These are phyloP conservation scores for Rhizopus arrhizus DNA, from an alignment of 371 early-diverging fungal genomes.

Conservation along the genomic window DNA sequence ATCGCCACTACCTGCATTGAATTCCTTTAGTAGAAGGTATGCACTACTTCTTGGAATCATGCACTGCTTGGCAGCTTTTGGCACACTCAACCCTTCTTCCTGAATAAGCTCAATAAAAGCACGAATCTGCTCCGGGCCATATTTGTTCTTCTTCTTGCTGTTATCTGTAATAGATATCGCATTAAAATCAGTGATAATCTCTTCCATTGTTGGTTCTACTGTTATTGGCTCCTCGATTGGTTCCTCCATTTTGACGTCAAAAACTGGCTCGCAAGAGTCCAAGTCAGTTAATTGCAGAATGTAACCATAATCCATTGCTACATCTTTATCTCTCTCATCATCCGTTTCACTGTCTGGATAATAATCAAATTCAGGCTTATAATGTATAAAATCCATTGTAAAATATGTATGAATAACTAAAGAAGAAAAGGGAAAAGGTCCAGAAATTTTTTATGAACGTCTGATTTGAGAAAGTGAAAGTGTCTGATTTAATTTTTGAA, in stretches of 20 bases:
- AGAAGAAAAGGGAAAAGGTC: constrained; percentile 14
- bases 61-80: constrained; percentile 17
- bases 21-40: constrained; percentile 16
- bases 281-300: constrained; percentile 13
- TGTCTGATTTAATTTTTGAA: no score
- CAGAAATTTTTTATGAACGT: no score
- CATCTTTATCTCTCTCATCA: constrained; percentile 14
- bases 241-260: constrained; percentile 14
- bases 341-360: constrained; percentile 15
- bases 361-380: constrained; percentile 17
- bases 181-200: constrained; percentile 10
- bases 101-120: constrained; percentile 19
- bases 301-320: constrained; percentile 11
- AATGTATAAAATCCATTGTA: constrained; percentile 16
- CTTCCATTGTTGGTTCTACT: constrained; percentile 15
- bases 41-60: constrained; percentile 17
- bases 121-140: constrained; percentile 13
- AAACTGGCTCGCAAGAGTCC: constrained; percentile 7
- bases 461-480: no score
- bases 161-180: constrained; percentile 8
- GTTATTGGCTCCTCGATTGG: constrained; percentile 15
- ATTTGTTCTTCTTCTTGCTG: constrained; percentile 15
- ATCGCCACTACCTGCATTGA: constrained; percentile 16
- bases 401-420: constrained; percentile 11
- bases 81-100: constrained; percentile 21